Base-by-base conservation (phyloP, 805 yeast genomes). In the Sugiyamaella mastotermitis region DNA sequence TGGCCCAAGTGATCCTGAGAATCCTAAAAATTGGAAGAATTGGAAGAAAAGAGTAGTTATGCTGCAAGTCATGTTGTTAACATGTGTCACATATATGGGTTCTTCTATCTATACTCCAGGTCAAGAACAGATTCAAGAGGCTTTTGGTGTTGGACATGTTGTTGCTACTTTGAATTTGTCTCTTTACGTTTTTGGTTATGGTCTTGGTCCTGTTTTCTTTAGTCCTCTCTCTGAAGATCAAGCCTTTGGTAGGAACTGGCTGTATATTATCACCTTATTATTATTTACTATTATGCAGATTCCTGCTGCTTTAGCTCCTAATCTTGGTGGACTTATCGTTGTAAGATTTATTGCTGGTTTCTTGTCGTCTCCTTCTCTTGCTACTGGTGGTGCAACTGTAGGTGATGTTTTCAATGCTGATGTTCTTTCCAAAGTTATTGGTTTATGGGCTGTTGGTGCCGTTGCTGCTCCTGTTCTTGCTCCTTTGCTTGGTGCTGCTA, bases 161-260 rank as follows among this genome's bases (percentile, higher is more conserved):
- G 71, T 66, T 0, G 69, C 76, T 2, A 60, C 74, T 13, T 58
- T 80, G 34, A 68, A 73, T 13, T 69, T 79, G 3, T 67, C 84
- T 0, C 55, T 79, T 9, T 80, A 72, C 46, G 74, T 80, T n/a
- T 54, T 78, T 33, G 87, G 86, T 0, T 72, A 78, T 49, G 83
- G 82, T 1, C 55, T 74, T 7, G 87, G 86, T 1, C 83, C 83
- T 2, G 58, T 78, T 53, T 42, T 79, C 10, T 74, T 77, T 70
- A 83, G 80, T 1, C 82, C 81, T 1, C 47, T 74, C 8, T 69
- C 76, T 3, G 80, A 74, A 53, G 49, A 68, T 35, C 68, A 69
- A 31, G 60, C 63, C 22, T 61, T 55, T 33, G 65, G 65, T 35
- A 71, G 92, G 71, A 73, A 39, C 18, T 39, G 30, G 11, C 61